These are phyloP conservation scores for Musa beccarii DNA, from an alignment of 176 grass and related monocot genomes.

Conservation along the genomic window DNA sequence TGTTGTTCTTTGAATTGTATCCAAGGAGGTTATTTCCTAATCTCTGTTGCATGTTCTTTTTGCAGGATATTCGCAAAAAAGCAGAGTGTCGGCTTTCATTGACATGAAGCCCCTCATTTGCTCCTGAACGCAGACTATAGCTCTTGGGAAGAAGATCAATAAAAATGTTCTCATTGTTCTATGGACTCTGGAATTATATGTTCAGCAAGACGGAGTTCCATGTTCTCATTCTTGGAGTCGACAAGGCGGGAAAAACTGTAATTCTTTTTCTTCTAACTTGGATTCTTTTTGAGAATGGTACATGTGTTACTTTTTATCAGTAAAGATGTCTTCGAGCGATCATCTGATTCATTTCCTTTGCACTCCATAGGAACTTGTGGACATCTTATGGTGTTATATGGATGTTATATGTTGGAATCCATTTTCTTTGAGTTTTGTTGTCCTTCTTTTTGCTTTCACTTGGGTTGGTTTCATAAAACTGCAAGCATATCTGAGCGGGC, in stretches of 20 bases:
- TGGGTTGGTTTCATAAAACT: not conserved
- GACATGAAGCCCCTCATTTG: not conserved
- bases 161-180: constrained; percentile 94
- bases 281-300: not conserved
- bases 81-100: not conserved
- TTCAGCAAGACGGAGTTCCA: constrained; percentile 95
- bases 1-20: not conserved
- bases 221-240: constrained; percentile 87
- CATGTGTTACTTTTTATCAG: not conserved
- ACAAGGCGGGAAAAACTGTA: constrained; percentile 97
- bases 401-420: not conserved
- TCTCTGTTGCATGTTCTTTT: not conserved
- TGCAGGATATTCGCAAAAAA: not conserved
- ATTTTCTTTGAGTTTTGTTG: not conserved
- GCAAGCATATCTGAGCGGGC: not conserved
- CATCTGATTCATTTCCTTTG: not conserved
- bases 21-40: not conserved
- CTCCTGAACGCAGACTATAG: not conserved
- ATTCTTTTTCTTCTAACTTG: constrained; percentile 21
- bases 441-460: not conserved
- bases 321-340: not conserved
- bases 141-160: not conserved
- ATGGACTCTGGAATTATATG: constrained; percentile 83
- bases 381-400: not conserved
- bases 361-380: no score